Base-by-base conservation (phyloP, 495 filamentous ascomycete species). In the Neurospora terricola region DNA sequence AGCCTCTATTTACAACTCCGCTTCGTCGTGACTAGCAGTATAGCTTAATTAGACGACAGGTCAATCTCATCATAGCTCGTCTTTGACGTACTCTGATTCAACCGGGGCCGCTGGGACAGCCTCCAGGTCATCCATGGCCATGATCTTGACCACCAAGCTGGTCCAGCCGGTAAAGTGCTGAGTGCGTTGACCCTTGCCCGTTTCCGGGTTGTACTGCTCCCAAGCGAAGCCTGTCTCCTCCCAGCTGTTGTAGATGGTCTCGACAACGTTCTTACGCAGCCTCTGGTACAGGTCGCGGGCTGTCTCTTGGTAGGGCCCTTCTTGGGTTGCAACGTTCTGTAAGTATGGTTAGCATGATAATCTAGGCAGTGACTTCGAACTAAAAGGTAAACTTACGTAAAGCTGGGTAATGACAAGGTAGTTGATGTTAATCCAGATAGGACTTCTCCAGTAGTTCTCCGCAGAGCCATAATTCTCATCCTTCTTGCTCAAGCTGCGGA, bases 111-210 rank as follows among this genome's bases (percentile, higher is more conserved):
- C 54, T 62, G 54, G 54, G 12, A 16, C 54, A 62, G 27, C 54
- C 12, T 62, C 27, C 40, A 86, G 69, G 34, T 85, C 81, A 30
- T 84, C 82, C 93, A 99, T 94, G 48, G 87, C 87, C 96, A 98
- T 97, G 78, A 99, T 92, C 86, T 97, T 98, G 45, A 98, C 94
- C 75, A 98, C 95, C 81, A 98, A 84, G 81, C 93, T 96, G 69
- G 96, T 99, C 96, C 96, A 99, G 71, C 96, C 96, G 18, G 95
- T 96, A 80, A 99, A 99, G 84, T 98, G 96, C 83, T 97, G 94
- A 30, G 94, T 98, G 69, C 96, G 88, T 85, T 98, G 96, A 39
- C 96, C 96, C 72, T 88, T 87, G 69, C 96, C 96, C 5, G 91
- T 97, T 74, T 97, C 93, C 0, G 95, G 92, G 81, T 97, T 94